These are phyloP conservation scores for Populus pruinosa DNA, from an alignment of 345 rosid genomes.

Conservation along the genomic window DNA sequence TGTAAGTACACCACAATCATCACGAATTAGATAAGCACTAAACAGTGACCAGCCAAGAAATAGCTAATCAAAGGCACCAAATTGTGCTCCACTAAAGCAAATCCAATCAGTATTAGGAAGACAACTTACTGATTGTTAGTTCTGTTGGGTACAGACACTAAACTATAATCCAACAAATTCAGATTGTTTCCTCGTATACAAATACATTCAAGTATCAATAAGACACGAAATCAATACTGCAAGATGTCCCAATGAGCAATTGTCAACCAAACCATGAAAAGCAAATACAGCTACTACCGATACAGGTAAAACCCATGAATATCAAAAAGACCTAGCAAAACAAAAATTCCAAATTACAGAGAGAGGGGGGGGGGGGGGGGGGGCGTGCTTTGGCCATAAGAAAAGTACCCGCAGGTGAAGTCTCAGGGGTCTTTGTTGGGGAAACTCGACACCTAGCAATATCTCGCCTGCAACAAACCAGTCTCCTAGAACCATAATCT, in stretches of 20 bases:
- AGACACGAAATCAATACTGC: neutral
- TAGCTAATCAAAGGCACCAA: neutral
- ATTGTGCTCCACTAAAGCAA: neutral
- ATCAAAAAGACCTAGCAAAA: neutral
- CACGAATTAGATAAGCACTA: neutral
- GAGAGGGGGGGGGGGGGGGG: conserved; percentile 1
- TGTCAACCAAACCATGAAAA: neutral
- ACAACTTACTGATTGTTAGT: neutral
- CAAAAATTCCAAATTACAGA: neutral
- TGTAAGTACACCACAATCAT: neutral
- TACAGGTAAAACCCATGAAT: neutral
- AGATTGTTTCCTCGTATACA: neutral
- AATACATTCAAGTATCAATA: neutral
- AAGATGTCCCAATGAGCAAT: neutral
- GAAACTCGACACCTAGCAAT: conserved; percentile 42
- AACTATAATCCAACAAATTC: neutral
- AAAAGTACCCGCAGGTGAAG: conserved; percentile 48
- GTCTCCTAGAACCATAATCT: conserved; percentile 35
- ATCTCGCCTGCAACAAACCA: conserved; percentile 49
- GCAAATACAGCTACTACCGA: neutral
- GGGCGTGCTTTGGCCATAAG: neutral
- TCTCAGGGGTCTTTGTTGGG: conserved; percentile 61
- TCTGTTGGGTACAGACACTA: neutral
- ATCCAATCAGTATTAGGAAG: neutral
- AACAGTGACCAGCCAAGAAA: neutral